Conservation (phyloP, 257 asterid genomes). For the Oldenlandia corymbosa region DNA sequence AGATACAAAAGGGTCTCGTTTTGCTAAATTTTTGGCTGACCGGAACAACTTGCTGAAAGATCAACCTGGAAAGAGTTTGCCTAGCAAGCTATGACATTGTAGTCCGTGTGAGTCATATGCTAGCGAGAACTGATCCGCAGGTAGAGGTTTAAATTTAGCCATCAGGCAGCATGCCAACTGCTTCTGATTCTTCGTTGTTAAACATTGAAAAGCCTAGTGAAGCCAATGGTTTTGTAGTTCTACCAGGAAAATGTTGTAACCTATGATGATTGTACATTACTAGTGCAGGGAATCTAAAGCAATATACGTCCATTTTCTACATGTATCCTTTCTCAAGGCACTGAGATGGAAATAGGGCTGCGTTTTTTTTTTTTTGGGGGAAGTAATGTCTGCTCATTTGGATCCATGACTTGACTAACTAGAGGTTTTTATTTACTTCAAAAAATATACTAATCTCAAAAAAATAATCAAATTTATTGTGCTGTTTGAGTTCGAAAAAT, state of each 20-base stretch:
- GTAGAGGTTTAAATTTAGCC: slow-evolving; percentile 3
- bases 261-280: slow-evolving; percentile 1
- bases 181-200: background rate
- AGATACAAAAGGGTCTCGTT: slow-evolving; percentile 72
- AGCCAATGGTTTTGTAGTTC: background rate
- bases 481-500: no score
- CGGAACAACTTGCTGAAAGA: slow-evolving; percentile 47
- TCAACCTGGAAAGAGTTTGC: slow-evolving; percentile 39
- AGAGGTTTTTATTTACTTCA: no score
- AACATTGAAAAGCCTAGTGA: background rate
- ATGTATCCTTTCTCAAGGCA: no score
- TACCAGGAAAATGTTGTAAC: background rate
- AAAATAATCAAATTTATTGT: no score
- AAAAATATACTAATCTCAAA: no score
- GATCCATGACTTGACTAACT: no score
- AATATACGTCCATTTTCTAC: no score
- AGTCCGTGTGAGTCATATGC: background rate
- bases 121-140: background rate
- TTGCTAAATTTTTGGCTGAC: slow-evolving; percentile 84
- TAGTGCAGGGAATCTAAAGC: no score
- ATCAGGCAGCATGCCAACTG: no score
- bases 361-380: no score
- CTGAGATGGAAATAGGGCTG: no score
- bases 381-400: no score
- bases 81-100: slow-evolving; percentile 58